phyloP scores from a whole-genome alignment of 805 yeast species.

The Lachancea lanzarotensis region DNA sequence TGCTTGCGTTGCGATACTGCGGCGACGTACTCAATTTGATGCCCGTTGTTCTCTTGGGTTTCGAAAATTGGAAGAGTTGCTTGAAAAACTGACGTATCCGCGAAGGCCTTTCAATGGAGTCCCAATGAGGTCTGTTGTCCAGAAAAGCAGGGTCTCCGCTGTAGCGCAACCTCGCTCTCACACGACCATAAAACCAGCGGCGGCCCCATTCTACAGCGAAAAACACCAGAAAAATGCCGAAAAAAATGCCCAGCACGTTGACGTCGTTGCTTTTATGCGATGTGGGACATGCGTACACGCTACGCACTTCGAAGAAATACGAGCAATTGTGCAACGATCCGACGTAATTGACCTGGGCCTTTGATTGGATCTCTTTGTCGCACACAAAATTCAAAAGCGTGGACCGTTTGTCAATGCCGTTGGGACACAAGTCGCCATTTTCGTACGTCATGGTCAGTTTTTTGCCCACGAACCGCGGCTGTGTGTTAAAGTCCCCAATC shows the following conservation, averaged over 20 bases:
- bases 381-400: conserved; percentile 69
- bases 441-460: conserved; percentile 64
- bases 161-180: conserved; percentile 12
- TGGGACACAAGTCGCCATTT: conserved; percentile 58
- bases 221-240: conserved; percentile 42
- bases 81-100: conserved; percentile 7
- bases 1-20: conserved; percentile 4
- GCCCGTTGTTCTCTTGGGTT: conserved; percentile 6
- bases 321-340: conserved; percentile 73
- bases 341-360: conserved; percentile 61
- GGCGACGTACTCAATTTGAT: conserved; percentile 12
- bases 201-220: conserved; percentile 36
- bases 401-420: conserved; percentile 51
- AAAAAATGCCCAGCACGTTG: conserved; percentile 59
- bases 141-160: not conserved
- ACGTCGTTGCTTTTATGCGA: conserved; percentile 58
- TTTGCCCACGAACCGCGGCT: conserved; percentile 64
- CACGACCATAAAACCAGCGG: conserved; percentile 22
- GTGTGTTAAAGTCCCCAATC: conserved; percentile 55
- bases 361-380: conserved; percentile 62
- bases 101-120: conserved; percentile 21
- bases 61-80: not conserved
- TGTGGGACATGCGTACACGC: conserved; percentile 82
- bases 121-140: conserved; percentile 37
- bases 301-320: conserved; percentile 76